Evolutionary conservation across 164 flowering plant genomes (phyloP), one percentile per base, ranked within the genome.

Genomic region (Buxus sempervirens): DNA sequence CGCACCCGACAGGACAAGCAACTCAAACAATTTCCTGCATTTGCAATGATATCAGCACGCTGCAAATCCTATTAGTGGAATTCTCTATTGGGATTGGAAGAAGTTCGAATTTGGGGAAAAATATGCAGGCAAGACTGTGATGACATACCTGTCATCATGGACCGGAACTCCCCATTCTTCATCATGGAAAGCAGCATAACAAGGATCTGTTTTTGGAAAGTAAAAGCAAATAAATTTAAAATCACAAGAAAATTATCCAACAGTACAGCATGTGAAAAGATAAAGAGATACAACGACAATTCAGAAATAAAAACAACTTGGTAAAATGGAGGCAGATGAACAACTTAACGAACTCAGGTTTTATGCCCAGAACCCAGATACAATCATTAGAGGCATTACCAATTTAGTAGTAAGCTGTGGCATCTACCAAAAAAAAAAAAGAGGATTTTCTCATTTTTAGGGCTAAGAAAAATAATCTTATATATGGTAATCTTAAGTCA

Each of bases 161-260:
- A 80, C 81, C 6, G 85, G 83, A 67, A 84, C 77, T 66, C 87
- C 87, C 87, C 87, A 84, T 73, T 84, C 87, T 74, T 82, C 80
- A 64, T 82, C 84, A 60, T 84, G 85, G 75, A 82, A 82, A 74
- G 80, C 75, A 72, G 76, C 76, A 81, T 84, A 84, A 18, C 38
- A 59, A 27, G 81, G 79, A 56, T 84, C 87, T 82, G 76, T 27
- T 63, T 63, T 65, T 7, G 26, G 57, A 21, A 70, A 66, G 24
- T 60, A 25, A 25, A 63, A 64, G 21, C 55, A 48, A 64, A 28
- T 28, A 10, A 54, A 36, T 24, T 27, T 9, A n/a, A 25, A 65
- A 45, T 26, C 12, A 65, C n/a, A 32, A 1, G 18, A 32, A 1
- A 10, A 1, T 10, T 5, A 10, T 45, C 10, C 16, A 45, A 45